Percentiles rank a stretch among this genome's conserved stretches.
phyloP scores from a whole-genome alignment of 1,139 yeast species.

The Blastobotrys aristatus region DNA sequence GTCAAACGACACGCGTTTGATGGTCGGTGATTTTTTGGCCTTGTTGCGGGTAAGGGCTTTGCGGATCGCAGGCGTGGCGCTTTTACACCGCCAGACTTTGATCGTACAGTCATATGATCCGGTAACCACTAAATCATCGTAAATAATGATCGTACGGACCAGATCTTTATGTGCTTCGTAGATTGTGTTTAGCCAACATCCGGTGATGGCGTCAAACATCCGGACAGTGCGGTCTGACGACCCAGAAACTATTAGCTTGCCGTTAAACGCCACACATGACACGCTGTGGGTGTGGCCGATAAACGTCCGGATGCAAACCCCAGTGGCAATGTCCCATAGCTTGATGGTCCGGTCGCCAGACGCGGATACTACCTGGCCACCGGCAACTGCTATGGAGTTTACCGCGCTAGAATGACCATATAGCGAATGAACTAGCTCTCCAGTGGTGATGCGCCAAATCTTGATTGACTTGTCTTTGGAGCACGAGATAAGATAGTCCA shows the following conservation, averaged over 20 bases:
- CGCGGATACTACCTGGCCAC: slow-evolving; percentile 14
- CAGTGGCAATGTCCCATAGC: slow-evolving; percentile 15
- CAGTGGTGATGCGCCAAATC: slow-evolving; percentile 60
- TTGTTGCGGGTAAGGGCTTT: not conserved
- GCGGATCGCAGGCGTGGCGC: not conserved
- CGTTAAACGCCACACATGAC: slow-evolving; percentile 14
- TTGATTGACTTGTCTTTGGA: slow-evolving; percentile 92
- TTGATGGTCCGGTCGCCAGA: slow-evolving; percentile 15
- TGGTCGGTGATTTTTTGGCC: not conserved
- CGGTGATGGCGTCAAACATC: slow-evolving; percentile 11
- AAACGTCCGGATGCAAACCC: slow-evolving; percentile 11
- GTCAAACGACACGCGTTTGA: slow-evolving; percentile 3
- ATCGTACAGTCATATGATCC: slow-evolving; percentile 16
- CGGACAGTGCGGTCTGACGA: slow-evolving; percentile 13
- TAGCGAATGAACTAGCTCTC: slow-evolving; percentile 4
- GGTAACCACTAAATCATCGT: slow-evolving; percentile 8
- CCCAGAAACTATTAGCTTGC: slow-evolving; percentile 13
- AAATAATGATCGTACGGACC: slow-evolving; percentile 13
- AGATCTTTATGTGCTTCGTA: slow-evolving; percentile 14
- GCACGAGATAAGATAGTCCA: slow-evolving; percentile 44
- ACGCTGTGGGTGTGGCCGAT: slow-evolving; percentile 13
- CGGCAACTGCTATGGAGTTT: slow-evolving; percentile 12
- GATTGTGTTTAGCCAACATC: slow-evolving; percentile 11
- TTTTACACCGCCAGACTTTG: slow-evolving; percentile 13
- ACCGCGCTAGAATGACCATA: slow-evolving; percentile 12